Percentiles rank a stretch among this genome's conserved stretches.
Conservation (phyloP, 2,329 filamentous ascomycete genomes). For the Arthrobotrys pseudoclavata region DNA sequence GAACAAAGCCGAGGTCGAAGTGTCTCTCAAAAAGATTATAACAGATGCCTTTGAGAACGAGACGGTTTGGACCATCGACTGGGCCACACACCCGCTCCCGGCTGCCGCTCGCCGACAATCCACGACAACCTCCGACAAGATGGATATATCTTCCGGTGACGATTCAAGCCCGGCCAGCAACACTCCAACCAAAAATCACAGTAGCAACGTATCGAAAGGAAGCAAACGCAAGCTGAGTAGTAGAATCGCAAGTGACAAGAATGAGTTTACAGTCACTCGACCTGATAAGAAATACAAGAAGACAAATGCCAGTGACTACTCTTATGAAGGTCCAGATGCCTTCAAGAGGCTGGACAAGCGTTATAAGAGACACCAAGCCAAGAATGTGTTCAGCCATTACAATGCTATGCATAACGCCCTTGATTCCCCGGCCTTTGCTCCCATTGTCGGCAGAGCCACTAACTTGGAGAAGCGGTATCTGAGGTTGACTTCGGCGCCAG, state of each 20-base stretch:
- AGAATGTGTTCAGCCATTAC: conserved; percentile 66
- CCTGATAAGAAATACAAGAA: conserved; percentile 56
- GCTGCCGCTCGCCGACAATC: conserved; percentile 63
- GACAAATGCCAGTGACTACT: conserved; percentile 64
- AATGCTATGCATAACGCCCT: conserved; percentile 68
- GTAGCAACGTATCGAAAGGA: conserved; percentile 36
- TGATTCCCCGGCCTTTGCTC: conserved; percentile 69
- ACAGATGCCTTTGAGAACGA: conserved; percentile 81
- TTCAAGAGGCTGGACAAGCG: conserved; percentile 55
- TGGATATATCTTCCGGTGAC: conserved; percentile 58
- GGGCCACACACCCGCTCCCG: conserved; percentile 82
- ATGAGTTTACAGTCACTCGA: conserved; percentile 37
- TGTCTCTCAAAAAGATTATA: conserved; percentile 87
- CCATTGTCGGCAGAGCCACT: conserved; percentile 87
- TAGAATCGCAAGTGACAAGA: conserved; percentile 55
- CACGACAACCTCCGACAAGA: conserved; percentile 32
- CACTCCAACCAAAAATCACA: conserved; percentile 7
- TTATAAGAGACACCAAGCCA: conserved; percentile 53
- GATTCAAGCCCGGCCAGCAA: conserved; percentile 28
- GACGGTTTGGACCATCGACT: conserved; percentile 80
- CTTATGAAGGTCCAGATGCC: conserved; percentile 61
- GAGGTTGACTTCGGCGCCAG: conserved; percentile 89
- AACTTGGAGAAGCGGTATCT: conserved; percentile 93
- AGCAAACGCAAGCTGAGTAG: conserved; percentile 59
- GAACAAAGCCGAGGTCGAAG: conserved; percentile 77